Evolutionary conservation across 2,329 filamentous ascomycete species (phyloP).

Genomic region (Tolypocladium tundrense): DNA sequence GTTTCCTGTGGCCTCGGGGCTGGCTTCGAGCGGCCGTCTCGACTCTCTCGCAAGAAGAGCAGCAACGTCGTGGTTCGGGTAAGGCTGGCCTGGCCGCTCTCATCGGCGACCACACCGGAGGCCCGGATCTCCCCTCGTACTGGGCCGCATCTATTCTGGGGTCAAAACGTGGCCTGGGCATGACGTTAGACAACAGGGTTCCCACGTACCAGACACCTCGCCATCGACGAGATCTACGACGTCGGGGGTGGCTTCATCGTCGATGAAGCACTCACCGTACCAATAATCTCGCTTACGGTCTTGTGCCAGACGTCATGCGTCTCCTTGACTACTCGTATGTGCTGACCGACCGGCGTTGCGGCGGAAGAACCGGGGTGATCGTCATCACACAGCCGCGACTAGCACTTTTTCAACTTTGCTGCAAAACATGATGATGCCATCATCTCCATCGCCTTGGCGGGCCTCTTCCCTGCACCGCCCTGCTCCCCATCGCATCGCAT

Average conservation of each 20-base stretch:
- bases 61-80: neutral
- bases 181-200: conserved; percentile 5
- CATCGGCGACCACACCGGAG: neutral
- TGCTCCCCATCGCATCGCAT: neutral
- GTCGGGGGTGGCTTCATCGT: conserved; percentile 2
- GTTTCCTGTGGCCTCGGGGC: neutral
- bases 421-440: neutral
- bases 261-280: conserved; percentile 5
- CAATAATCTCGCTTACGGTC: conserved; percentile 1
- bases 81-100: neutral
- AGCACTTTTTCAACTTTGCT: neutral
- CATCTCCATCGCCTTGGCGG: neutral
- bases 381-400: conserved; percentile 1
- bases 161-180: neutral
- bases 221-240: neutral
- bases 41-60: neutral
- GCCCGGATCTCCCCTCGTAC: neutral
- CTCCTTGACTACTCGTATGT: neutral
- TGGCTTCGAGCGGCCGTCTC: neutral
- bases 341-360: neutral
- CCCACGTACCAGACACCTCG: neutral
- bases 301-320: neutral
- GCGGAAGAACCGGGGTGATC: conserved; percentile 6
- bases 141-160: neutral
- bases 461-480: neutral